These are phyloP conservation scores for Ormosia emarginata DNA, from an alignment of 306 rosid species.

Conservation along the genomic window DNA sequence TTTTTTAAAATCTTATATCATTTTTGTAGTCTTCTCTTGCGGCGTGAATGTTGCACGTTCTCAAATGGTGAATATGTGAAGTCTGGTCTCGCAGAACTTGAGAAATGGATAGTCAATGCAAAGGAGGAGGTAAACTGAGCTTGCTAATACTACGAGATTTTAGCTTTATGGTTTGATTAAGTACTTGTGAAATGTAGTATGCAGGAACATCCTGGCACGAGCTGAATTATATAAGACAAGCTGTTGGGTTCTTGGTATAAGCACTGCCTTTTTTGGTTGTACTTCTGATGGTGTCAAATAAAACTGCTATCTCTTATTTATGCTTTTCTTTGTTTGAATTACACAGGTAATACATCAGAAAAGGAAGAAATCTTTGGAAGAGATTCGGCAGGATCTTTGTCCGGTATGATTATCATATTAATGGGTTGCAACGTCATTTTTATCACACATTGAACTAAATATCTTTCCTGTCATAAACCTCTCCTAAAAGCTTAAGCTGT, in stretches of 20 bases:
- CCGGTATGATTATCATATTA: conserved; percentile 58
- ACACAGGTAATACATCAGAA: conserved; percentile 93
- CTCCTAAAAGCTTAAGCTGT: neutral
- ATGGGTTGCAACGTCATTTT: neutral
- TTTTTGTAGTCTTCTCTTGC: conserved; percentile 68
- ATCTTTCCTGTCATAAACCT: neutral
- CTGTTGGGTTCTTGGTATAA: conserved; percentile 95
- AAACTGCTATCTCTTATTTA: conserved; percentile 8
- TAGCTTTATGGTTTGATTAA: conserved; percentile 20
- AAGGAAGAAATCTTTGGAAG: conserved; percentile 86
- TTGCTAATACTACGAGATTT: neutral
- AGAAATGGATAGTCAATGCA: conserved; percentile 88
- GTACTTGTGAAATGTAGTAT: conserved; percentile 51
- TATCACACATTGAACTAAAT: neutral
- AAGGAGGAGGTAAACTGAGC: conserved; percentile 65
- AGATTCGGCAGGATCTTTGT: conserved; percentile 91
- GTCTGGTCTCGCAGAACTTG: conserved; percentile 94
- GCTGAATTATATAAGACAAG: conserved; percentile 91
- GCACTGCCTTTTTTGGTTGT: conserved; percentile 14
- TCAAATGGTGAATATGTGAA: conserved; percentile 96
- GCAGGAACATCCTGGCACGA: conserved; percentile 99
- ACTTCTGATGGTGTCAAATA: neutral
- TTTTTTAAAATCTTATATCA: neutral
- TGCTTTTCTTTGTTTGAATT: conserved; percentile 30
- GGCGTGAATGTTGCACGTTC: conserved; percentile 97